phyloP scores from a whole-genome alignment of 2,329 filamentous ascomycete genomes.

The Cadophora sp. region DNA sequence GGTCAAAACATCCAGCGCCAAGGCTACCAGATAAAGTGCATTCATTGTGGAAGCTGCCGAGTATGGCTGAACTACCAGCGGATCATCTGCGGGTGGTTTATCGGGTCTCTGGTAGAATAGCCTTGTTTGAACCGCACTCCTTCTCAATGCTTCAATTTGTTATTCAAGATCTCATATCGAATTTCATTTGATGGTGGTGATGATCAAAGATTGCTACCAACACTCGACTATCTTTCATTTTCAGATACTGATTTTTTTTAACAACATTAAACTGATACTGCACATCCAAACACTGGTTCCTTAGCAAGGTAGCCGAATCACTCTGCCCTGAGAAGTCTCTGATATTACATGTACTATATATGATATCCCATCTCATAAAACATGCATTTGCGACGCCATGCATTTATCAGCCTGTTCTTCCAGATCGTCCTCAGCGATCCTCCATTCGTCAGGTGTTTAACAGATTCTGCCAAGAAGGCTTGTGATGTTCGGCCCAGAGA shows the following conservation, averaged over 20 bases:
- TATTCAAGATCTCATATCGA: conserved; percentile 1
- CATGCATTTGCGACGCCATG: conserved; percentile 21
- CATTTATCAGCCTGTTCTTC: conserved; percentile 26
- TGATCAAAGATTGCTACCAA: conserved; percentile 14
- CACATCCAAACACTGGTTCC: neutral
- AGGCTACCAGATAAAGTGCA: conserved; percentile 26
- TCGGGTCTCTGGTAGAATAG: conserved; percentile 22
- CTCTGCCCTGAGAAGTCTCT: conserved; percentile 8
- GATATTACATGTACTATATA: conserved; percentile 22
- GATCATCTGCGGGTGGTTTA: conserved; percentile 13
- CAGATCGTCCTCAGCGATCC: neutral
- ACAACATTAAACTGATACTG: neutral
- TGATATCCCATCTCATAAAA: conserved; percentile 18
- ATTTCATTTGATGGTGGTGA: neutral
- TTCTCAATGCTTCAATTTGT: neutral
- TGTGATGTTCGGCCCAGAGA: conserved; percentile 17
- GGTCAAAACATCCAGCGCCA: conserved; percentile 23
- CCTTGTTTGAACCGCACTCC: conserved; percentile 9
- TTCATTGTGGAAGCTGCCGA: conserved; percentile 18
- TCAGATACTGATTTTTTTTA: neutral
- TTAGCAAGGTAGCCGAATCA: conserved; percentile 5
- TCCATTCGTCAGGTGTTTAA: conserved; percentile 24
- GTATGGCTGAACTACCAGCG: conserved; percentile 19
- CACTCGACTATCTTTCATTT: neutral
- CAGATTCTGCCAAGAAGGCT: conserved; percentile 24